Base-by-base conservation (phyloP, 2,329 filamentous ascomycete species). In the Parascedosporium putredinis region DNA sequence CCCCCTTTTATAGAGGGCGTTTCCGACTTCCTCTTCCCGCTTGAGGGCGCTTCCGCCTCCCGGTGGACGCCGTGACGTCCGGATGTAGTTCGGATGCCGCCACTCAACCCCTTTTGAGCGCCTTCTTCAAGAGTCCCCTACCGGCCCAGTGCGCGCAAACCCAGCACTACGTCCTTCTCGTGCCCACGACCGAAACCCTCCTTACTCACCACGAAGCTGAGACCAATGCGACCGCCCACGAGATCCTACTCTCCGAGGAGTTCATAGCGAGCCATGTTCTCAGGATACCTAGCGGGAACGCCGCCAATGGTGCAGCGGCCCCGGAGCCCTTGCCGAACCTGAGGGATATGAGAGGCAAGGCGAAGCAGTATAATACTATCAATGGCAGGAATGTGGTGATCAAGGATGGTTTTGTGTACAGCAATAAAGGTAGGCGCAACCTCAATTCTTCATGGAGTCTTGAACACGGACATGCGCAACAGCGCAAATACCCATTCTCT, bases 71-170 rank as follows among this genome's bases (percentile, higher is more conserved):
- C 36, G 42, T 20, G 42, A 36, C 34, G 34, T 14, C 36, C 47
- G 24, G 16, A 36, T 31, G 34, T 20, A 27, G 34, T 7, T 27
- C 47, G 23, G 27, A 95, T 95, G 90, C 90, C 90, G 84, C 88
- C 93, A 74, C 79, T 97, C 83, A 98, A 98, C 73, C 93, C 93
- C 67, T 97, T 96, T 72, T 98, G 69, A 84, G 87, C 76, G 89
- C 91, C 77, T 97, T 98, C 82, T 96, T 96, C 79, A 89, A 88
- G 75, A 97, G 89, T 79, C 83, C 88, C 67, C 79, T 96, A 64
- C 85, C 86, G 59, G 75, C 85, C 61, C 91, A 97, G 82, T 97
- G 93, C 75, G 81, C 84, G 55, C 90, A 93, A 50, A 79, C 89
- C 56, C 86, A 93, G 67, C 88, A 95, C 67, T 88, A 97, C 74